Percentiles rank a stretch among this genome's conserved stretches.
These are phyloP conservation scores for Polyporus arcularius DNA, from an alignment of 768 basidiomycete species.

Conservation along the genomic window DNA sequence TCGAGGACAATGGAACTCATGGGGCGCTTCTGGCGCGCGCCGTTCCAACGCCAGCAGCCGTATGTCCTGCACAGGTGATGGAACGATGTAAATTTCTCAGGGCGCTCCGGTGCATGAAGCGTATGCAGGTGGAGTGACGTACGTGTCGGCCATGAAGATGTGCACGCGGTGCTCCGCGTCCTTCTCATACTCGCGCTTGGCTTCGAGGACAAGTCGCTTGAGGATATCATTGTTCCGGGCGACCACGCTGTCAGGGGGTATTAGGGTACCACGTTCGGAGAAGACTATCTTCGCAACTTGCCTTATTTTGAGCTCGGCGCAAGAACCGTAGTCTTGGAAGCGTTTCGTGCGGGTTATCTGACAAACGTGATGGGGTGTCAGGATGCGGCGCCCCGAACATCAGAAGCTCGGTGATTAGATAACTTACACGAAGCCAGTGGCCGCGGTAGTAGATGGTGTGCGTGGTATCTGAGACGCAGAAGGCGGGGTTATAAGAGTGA, in stretches of 20 bases:
- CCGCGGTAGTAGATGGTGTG: conserved; percentile 90
- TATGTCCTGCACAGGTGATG: conserved; percentile 49
- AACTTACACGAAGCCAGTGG: conserved; percentile 79
- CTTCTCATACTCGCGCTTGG: conserved; percentile 87
- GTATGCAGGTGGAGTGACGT: conserved; percentile 35
- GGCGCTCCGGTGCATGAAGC: not conserved
- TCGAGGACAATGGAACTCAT: conserved; percentile 93
- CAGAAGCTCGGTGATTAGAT: conserved; percentile 11
- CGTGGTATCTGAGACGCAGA: conserved; percentile 61
- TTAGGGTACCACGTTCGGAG: conserved; percentile 15
- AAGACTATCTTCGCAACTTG: conserved; percentile 30
- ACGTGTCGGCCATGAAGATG: conserved; percentile 89
- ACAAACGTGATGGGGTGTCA: conserved; percentile 15
- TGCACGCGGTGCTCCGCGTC: conserved; percentile 90
- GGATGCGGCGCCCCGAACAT: conserved; percentile 6
- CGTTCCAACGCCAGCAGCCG: conserved; percentile 86
- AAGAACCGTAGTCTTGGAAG: conserved; percentile 74
- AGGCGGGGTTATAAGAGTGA: conserved; percentile 11
- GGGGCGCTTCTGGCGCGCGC: conserved; percentile 84
- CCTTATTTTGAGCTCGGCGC: conserved; percentile 80
- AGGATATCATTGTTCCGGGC: conserved; percentile 87
- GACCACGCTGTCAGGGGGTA: conserved; percentile 56
- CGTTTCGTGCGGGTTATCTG: conserved; percentile 83
- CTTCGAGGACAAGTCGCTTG: conserved; percentile 84
- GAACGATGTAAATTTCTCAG: not conserved